These are phyloP conservation scores for Saitoella complicata DNA, from an alignment of 805 yeast species.

Conservation along the genomic window DNA sequence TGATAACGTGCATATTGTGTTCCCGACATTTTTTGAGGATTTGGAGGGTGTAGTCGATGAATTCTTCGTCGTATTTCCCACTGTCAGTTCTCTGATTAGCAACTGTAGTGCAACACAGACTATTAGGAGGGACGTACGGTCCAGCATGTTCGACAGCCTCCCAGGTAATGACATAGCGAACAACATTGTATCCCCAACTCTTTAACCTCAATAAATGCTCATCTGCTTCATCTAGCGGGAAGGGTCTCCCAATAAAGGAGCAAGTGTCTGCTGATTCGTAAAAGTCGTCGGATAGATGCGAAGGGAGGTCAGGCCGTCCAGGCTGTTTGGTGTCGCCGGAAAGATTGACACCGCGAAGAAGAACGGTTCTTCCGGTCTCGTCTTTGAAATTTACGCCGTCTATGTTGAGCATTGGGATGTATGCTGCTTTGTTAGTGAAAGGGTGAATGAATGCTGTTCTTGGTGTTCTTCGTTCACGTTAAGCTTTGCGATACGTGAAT, in stretches of 20 bases:
- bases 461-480: too few species aligned
- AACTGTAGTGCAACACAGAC: neutral
- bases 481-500: too few species aligned
- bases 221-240: constrained; percentile 56
- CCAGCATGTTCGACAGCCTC: constrained; percentile 83
- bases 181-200: constrained; percentile 65
- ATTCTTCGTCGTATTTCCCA: constrained; percentile 62
- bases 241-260: constrained; percentile 73
- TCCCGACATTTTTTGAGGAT: constrained; percentile 40
- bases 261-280: constrained; percentile 51
- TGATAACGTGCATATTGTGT: constrained; percentile 55
- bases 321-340: constrained; percentile 68
- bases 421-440: too few species aligned
- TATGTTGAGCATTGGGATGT: neutral
- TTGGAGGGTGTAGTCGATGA: constrained; percentile 49
- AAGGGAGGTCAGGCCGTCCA: constrained; percentile 30
- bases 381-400: constrained; percentile 43
- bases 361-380: constrained; percentile 39
- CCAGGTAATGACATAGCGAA: constrained; percentile 73
- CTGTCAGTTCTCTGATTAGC: constrained; percentile 1
- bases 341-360: constrained; percentile 64
- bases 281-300: constrained; percentile 29
- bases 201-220: constrained; percentile 54
- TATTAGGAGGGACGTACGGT: constrained; percentile 26
- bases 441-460: too few species aligned